Conservation (phyloP, 352 stramenopile species). For the Pythium aquatile region DNA sequence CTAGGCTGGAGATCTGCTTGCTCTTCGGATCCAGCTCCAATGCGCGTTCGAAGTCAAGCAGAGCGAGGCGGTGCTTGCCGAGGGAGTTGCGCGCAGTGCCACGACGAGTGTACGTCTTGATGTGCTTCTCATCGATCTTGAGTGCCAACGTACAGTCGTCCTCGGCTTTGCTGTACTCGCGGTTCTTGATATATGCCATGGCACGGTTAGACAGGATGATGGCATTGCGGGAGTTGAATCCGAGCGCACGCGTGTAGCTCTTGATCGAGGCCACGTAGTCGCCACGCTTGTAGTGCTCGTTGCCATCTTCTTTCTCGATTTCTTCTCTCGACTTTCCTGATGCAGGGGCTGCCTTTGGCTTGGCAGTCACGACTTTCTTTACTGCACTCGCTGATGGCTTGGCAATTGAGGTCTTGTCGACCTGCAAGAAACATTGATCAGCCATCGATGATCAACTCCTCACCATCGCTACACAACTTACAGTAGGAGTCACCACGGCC, state of each 20-base stretch:
- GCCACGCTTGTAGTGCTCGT: slow-evolving; percentile 86
- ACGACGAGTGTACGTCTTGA: slow-evolving; percentile 84
- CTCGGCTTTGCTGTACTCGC: slow-evolving; percentile 85
- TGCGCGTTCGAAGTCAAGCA: slow-evolving; percentile 79
- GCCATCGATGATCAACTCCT: too few species aligned
- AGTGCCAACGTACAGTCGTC: slow-evolving; percentile 87
- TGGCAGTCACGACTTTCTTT: slow-evolving; percentile 6
- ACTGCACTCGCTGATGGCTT: neutral
- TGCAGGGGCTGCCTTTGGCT: neutral
- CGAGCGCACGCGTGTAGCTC: slow-evolving; percentile 88
- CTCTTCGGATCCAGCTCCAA: slow-evolving; percentile 65
- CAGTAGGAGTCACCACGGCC: neutral
- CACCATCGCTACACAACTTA: neutral
- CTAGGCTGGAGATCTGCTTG: slow-evolving; percentile 63
- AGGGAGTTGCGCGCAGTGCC: slow-evolving; percentile 84
- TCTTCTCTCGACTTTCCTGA: slow-evolving; percentile 44
- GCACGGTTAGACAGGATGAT: slow-evolving; percentile 90
- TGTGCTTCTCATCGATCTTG: slow-evolving; percentile 70
- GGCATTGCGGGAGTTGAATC: slow-evolving; percentile 62
- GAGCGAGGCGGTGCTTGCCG: slow-evolving; percentile 80
- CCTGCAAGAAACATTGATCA: neutral
- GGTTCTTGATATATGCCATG: slow-evolving; percentile 88
- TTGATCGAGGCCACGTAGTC: slow-evolving; percentile 88
- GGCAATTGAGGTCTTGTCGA: neutral
- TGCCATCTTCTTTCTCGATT: slow-evolving; percentile 89